A percentile compares a stretch with the other conserved stretches of the same genome.
Conservation (phyloP, 352 stramenopile genomes). For the Poterioochromonas sp. region DNA sequence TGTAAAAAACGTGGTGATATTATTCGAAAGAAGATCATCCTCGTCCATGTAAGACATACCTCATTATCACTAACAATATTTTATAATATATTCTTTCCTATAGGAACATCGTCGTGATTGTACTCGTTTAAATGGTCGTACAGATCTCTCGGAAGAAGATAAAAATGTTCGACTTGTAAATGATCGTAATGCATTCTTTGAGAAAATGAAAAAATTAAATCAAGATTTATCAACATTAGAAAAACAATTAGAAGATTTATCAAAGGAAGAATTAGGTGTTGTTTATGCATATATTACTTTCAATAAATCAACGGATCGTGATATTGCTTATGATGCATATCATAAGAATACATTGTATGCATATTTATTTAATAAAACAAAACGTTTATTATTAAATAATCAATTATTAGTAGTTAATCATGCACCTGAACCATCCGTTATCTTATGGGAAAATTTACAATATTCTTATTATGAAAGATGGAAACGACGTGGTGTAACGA, state of each 20-base stretch:
- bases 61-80: background rate
- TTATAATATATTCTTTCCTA: background rate
- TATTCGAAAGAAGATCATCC: background rate
- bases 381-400: no score
- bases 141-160: background rate
- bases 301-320: background rate
- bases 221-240: background rate
- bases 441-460: conserved; percentile 31
- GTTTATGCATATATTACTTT: conserved; percentile 27
- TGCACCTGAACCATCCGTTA: conserved; percentile 25
- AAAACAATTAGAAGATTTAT: background rate
- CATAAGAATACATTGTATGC: background rate
- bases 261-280: background rate
- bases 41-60: background rate
- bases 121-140: background rate
- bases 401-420: background rate
- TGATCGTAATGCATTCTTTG: background rate
- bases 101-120: conserved; percentile 12
- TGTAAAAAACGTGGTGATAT: conserved; percentile 16
- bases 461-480: background rate
- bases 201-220: conserved; percentile 20
- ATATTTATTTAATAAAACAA: background rate
- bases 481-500: background rate
- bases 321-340: background rate
- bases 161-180: background rate